Conservation (phyloP, 2,329 filamentous ascomycete species). For the Paraconiothyrium brasiliense region DNA sequence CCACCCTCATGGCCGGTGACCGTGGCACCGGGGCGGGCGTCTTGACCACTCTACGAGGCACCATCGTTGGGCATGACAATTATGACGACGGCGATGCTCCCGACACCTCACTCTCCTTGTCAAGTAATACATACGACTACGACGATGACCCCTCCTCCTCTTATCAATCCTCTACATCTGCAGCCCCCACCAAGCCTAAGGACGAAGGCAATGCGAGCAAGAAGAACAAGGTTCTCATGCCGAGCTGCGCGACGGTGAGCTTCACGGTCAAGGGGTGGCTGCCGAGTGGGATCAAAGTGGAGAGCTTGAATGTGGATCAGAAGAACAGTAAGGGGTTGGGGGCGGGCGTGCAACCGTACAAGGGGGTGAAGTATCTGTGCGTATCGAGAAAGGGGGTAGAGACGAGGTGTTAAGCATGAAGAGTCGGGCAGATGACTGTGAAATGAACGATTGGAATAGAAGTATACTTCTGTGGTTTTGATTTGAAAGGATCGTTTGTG, state of each 20-base stretch:
- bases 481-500: too few species aligned
- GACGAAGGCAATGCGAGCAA: constrained; percentile 63
- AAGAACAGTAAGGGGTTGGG: constrained; percentile 86
- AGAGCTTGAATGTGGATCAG: constrained; percentile 69
- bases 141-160: constrained; percentile 37
- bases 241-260: constrained; percentile 55
- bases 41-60: constrained; percentile 80
- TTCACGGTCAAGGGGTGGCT: constrained; percentile 70
- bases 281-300: constrained; percentile 70
- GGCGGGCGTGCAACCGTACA: constrained; percentile 91
- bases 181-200: constrained; percentile 20
- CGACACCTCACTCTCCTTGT: constrained; percentile 26
- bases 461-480: neutral
- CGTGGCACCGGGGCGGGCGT: constrained; percentile 64
- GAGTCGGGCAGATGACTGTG: neutral
- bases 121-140: constrained; percentile 42
- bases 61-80: constrained; percentile 72
- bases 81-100: constrained; percentile 41
- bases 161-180: constrained; percentile 32
- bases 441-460: neutral
- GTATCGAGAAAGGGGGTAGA: constrained; percentile 67
- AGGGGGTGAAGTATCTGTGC: constrained; percentile 97
- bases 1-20: constrained; percentile 50
- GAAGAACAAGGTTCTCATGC: constrained; percentile 63
- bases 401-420: constrained; percentile 34